Evolutionary conservation across 495 filamentous ascomycete genomes (phyloP).

Genomic region (Aspergillus bertholletiae): DNA sequence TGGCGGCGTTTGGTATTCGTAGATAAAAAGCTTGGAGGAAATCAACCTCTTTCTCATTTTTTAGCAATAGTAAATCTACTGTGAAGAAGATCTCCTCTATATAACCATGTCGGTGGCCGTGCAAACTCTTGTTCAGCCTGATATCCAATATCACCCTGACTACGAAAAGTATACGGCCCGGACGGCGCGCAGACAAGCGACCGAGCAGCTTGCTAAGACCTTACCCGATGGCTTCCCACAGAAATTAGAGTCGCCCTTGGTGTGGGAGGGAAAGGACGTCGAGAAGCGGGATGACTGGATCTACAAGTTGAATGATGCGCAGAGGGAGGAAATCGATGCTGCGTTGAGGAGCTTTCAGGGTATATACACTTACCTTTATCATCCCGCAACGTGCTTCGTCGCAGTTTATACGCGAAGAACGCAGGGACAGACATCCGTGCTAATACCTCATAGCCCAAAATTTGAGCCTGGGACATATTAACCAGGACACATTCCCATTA

Average conservation of each 20-base stretch:
- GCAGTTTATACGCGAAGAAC: not conserved
- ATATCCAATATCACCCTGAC: slow-evolving; percentile 57
- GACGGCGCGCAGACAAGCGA: slow-evolving; percentile 40
- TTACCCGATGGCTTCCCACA: slow-evolving; percentile 51
- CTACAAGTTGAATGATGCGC: slow-evolving; percentile 39
- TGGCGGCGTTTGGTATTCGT: not conserved
- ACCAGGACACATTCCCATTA: slow-evolving; percentile 53
- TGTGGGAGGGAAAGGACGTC: slow-evolving; percentile 56
- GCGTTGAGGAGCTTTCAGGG: slow-evolving; percentile 55
- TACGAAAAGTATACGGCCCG: slow-evolving; percentile 53
- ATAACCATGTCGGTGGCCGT: slow-evolving; percentile 23
- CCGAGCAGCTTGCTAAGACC: slow-evolving; percentile 33
- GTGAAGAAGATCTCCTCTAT: no score
- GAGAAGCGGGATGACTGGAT: slow-evolving; percentile 49
- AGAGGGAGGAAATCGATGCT: slow-evolving; percentile 53
- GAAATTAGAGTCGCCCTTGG: slow-evolving; percentile 44
- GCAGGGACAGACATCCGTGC: not conserved
- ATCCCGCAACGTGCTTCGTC: not conserved
- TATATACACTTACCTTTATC: slow-evolving; percentile 11
- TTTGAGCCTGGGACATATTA: slow-evolving; percentile 45
- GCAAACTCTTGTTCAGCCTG: slow-evolving; percentile 28
- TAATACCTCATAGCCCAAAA: slow-evolving; percentile 30
- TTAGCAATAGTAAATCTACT: no score
- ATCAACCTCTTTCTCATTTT: no score
- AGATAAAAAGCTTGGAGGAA: not conserved